Conservation (phyloP, 768 basidiomycete species). For the Leccinum barrowsii region DNA sequence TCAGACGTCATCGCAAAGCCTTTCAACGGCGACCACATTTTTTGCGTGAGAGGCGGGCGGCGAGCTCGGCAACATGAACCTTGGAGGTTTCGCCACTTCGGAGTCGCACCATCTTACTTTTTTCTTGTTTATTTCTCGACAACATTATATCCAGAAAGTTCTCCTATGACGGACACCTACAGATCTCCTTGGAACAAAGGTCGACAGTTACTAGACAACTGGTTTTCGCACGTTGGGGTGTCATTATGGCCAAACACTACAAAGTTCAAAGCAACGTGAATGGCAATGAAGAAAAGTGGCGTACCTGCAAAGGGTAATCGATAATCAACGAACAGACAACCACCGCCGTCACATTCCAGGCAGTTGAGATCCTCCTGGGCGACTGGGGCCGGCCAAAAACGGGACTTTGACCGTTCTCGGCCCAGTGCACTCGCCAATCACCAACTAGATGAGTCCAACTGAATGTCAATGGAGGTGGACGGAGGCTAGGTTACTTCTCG, state of each 20-base stretch:
- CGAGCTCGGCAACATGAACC: neutral
- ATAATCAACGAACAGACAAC: slow-evolving; percentile 1
- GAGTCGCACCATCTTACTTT: neutral
- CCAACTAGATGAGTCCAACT: neutral
- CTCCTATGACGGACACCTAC: neutral
- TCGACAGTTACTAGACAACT: neutral
- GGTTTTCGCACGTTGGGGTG: neutral
- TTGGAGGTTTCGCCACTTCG: neutral
- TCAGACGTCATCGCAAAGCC: neutral
- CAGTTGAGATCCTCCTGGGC: neutral
- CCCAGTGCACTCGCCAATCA: neutral
- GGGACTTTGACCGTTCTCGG: neutral
- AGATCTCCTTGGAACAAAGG: neutral
- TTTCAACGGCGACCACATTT: neutral
- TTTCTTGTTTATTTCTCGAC: neutral
- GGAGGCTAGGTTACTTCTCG: slow-evolving; percentile 1
- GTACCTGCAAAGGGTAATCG: slow-evolving; percentile 3
- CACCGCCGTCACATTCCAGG: neutral
- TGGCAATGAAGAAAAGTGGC: neutral
- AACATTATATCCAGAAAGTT: neutral
- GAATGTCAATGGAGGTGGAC: neutral
- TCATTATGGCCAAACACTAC: neutral
- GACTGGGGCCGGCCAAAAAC: neutral
- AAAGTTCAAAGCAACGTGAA: neutral
- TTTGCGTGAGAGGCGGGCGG: slow-evolving; percentile 4